These are phyloP conservation scores for Neonectria neomacrospora DNA, from an alignment of 2,329 filamentous ascomycete genomes.

Conservation along the genomic window DNA sequence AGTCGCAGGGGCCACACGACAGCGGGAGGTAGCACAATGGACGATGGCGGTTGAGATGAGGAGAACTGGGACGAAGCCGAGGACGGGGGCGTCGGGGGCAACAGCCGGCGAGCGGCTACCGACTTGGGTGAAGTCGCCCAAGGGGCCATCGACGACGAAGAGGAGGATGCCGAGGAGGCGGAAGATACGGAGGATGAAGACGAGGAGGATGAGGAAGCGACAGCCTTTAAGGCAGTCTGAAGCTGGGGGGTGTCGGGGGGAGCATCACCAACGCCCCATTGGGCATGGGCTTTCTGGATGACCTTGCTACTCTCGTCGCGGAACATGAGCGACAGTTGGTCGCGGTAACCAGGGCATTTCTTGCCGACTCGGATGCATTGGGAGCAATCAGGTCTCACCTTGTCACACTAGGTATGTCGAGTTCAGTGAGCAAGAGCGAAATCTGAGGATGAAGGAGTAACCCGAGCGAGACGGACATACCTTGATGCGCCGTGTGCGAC, in stretches of 20 bases:
- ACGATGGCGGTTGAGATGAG: conserved; percentile 1
- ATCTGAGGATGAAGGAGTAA: neutral
- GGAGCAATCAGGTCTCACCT: conserved; percentile 68
- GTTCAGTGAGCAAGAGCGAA: conserved; percentile 24
- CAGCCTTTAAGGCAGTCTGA: conserved; percentile 42
- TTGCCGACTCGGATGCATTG: conserved; percentile 71
- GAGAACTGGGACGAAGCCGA: conserved; percentile 26
- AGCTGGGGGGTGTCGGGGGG: conserved; percentile 28
- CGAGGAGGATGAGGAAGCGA: conserved; percentile 25
- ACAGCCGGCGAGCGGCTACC: conserved; percentile 25
- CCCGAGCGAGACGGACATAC: conserved; percentile 47
- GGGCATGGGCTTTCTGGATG: conserved; percentile 66
- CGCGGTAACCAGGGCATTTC: conserved; percentile 71
- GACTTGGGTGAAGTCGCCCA: conserved; percentile 37
- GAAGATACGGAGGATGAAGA: conserved; percentile 36
- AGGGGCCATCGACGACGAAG: conserved; percentile 35
- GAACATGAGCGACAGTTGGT: conserved; percentile 73
- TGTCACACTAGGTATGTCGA: conserved; percentile 64
- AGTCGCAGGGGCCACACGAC: conserved; percentile 27
- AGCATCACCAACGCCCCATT: conserved; percentile 54
- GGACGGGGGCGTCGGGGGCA: conserved; percentile 35
- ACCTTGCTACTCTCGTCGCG: conserved; percentile 73
- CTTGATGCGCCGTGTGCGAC: conserved; percentile 66
- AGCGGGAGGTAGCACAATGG: conserved; percentile 1
- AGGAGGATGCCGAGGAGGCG: conserved; percentile 24